Evolutionary conservation across 768 basidiomycete species (phyloP).

Genomic region (Calocybe gangraenosa): DNA sequence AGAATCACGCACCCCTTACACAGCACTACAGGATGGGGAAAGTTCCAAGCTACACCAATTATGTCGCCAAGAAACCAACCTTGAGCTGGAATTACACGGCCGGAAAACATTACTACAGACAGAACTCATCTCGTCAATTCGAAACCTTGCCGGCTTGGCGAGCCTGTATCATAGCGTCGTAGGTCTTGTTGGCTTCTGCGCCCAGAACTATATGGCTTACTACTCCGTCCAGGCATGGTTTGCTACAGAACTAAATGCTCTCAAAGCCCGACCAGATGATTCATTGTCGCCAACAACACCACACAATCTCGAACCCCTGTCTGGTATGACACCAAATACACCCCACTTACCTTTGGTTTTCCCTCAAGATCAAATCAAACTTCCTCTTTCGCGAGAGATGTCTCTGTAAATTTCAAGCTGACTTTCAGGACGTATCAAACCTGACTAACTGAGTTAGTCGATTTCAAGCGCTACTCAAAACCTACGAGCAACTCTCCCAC

Average conservation of each 20-base stretch:
- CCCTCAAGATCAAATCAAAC: conserved; percentile 46
- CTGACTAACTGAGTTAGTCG: conserved; percentile 47
- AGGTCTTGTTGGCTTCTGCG: conserved; percentile 29
- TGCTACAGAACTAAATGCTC: conserved; percentile 57
- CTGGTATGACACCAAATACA: conserved; percentile 44
- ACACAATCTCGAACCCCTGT: conserved; percentile 44
- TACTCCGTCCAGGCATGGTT: conserved; percentile 71
- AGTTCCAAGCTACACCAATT: conserved; percentile 46
- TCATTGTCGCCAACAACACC: conserved; percentile 47
- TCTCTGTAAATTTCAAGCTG: conserved; percentile 54
- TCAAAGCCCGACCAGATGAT: conserved; percentile 64
- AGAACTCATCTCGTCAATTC: conserved; percentile 67
- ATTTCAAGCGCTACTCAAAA: conserved; percentile 86
- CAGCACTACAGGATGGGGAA: conserved; percentile 32
- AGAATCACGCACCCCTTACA: neutral
- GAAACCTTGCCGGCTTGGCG: conserved; percentile 72
- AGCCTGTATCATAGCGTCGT: conserved; percentile 86
- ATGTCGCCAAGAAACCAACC: conserved; percentile 71
- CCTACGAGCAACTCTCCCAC: conserved; percentile 85
- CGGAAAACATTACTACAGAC: conserved; percentile 48
- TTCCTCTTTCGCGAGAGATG: conserved; percentile 89
- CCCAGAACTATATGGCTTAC: no score
- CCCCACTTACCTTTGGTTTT: conserved; percentile 40
- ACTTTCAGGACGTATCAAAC: neutral
- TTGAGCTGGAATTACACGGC: conserved; percentile 68